A percentile compares a stretch with the other conserved stretches of the same genome.
Evolutionary conservation across 306 rosid species (phyloP).

Genomic region (Ziziphus jujuba): DNA sequence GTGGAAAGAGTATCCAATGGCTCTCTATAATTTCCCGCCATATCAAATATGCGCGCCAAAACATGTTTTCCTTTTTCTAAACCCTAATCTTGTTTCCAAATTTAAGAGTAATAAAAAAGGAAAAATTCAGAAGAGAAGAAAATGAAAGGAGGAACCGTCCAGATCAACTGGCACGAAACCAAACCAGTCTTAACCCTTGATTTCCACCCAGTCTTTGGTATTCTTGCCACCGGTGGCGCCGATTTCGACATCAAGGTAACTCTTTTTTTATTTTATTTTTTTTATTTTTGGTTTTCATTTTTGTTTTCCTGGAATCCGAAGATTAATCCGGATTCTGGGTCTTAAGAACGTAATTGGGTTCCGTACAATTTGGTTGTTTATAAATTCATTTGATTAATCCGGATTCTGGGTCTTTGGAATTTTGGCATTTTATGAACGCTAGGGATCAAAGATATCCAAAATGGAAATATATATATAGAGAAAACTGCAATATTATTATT

Average conservation of each 20-base stretch:
- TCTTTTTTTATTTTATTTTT: background rate
- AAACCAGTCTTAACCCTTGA: slow-evolving; percentile 85
- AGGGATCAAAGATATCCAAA: too few species aligned
- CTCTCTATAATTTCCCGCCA: too few species aligned
- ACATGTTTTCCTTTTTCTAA: too few species aligned
- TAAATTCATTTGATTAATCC: too few species aligned
- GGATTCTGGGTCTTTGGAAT: too few species aligned
- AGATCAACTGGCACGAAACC: slow-evolving; percentile 84
- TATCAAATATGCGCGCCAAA: too few species aligned
- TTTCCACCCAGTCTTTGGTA: slow-evolving; percentile 67
- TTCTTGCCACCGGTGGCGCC: slow-evolving; percentile 96
- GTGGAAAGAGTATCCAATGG: too few species aligned
- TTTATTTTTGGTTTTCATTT: too few species aligned
- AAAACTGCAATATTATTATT: background rate
- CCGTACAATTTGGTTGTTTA: background rate
- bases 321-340: too few species aligned
- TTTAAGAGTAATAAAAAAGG: background rate
- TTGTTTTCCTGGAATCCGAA: background rate
- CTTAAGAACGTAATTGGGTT: background rate
- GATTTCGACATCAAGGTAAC: slow-evolving; percentile 92
- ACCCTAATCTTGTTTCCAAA: too few species aligned
- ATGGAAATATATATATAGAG: background rate
- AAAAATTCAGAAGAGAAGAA: background rate
- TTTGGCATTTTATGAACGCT: too few species aligned
- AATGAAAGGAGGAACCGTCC: slow-evolving; percentile 90